These are phyloP conservation scores for Amaranthus hypochondriacus DNA, from an alignment of 148 eudicot genomes.

Conservation along the genomic window DNA sequence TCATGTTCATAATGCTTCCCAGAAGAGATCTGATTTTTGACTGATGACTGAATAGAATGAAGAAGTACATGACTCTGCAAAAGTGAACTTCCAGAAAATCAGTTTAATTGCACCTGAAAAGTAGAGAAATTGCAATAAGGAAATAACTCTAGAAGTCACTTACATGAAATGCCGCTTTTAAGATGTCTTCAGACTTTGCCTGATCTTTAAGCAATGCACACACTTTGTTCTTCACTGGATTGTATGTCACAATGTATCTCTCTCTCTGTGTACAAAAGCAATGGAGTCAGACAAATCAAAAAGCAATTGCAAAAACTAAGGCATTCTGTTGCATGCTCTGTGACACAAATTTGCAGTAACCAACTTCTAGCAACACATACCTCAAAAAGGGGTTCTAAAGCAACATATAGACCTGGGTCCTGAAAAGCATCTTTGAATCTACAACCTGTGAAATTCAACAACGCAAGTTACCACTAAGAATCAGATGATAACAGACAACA, in stretches of 20 bases:
- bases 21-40: conserved; percentile 31
- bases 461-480: conserved; percentile 12
- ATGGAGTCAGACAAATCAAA: background rate
- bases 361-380: conserved; percentile 29
- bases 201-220: conserved; percentile 92
- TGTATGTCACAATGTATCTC: conserved; percentile 73
- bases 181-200: conserved; percentile 88
- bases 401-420: conserved; percentile 74
- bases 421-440: conserved; percentile 93
- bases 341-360: background rate
- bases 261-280: conserved; percentile 51
- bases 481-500: conserved; percentile 4
- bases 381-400: conserved; percentile 82
- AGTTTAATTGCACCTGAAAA: conserved; percentile 11
- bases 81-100: conserved; percentile 7
- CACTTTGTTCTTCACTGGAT: conserved; percentile 75
- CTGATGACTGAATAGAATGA: conserved; percentile 60
- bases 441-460: conserved; percentile 49
- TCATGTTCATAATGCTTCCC: conserved; percentile 36
- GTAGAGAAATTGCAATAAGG: background rate
- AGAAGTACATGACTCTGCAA: conserved; percentile 87
- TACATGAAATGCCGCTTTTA: conserved; percentile 97
- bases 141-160: conserved; percentile 22
- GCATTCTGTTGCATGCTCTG: background rate
- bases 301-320: background rate